These are phyloP conservation scores for Schrenkiella parvula DNA, from an alignment of 345 rosid species.

Conservation along the genomic window DNA sequence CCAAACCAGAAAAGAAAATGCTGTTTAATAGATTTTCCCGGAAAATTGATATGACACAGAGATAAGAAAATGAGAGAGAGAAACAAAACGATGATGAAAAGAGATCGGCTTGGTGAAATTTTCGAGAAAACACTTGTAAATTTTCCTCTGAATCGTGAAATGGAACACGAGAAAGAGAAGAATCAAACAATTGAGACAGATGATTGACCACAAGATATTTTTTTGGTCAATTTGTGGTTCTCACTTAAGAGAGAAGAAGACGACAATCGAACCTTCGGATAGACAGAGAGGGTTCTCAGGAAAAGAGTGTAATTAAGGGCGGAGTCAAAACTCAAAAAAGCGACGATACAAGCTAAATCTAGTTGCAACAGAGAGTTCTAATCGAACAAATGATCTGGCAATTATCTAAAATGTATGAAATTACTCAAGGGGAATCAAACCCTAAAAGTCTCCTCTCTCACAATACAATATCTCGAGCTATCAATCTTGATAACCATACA, in stretches of 20 bases:
- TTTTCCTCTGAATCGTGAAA: background rate
- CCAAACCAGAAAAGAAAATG: background rate
- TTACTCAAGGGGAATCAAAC: constrained; percentile 18
- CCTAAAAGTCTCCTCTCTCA: constrained; percentile 18
- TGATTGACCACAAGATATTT: constrained; percentile 20
- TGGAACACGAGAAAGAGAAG: background rate
- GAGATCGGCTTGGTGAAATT: background rate
- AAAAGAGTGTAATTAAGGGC: background rate
- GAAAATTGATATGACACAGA: background rate
- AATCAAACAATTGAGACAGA: background rate
- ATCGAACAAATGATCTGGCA: background rate
- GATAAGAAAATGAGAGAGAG: background rate
- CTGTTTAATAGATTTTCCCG: background rate
- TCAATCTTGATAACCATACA: constrained; percentile 18
- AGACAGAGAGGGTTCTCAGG: background rate
- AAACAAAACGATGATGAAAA: too few relatives aligned
- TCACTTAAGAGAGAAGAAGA: background rate
- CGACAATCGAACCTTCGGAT: background rate
- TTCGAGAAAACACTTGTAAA: background rate
- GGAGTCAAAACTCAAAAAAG: constrained; percentile 6
- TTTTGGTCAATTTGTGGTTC: constrained; percentile 20
- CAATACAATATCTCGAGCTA: constrained; percentile 22
- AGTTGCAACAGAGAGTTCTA: background rate
- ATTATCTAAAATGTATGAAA: constrained; percentile 22
- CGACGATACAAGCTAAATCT: constrained; percentile 13